A percentile compares a stretch with the other conserved stretches of the same genome.
Conservation (phyloP, 345 rosid genomes). For the Alliaria petiolata region DNA sequence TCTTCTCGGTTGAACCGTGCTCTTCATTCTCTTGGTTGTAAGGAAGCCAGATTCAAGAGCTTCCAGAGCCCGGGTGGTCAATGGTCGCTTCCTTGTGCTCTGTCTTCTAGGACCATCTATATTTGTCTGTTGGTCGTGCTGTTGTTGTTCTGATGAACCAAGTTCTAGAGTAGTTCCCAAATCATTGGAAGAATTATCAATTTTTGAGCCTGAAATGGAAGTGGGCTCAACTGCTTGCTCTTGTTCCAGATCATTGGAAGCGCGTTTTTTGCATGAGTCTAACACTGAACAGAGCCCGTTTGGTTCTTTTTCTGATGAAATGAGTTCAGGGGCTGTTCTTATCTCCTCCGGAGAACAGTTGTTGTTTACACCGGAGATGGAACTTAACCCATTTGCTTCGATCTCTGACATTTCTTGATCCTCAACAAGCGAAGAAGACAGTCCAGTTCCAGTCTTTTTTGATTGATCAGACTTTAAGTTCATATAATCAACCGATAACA, state of each 20-base stretch:
- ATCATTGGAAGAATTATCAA: slow-evolving; percentile 3
- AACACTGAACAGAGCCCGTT: slow-evolving; percentile 11
- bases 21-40: slow-evolving; percentile 36
- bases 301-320: slow-evolving; percentile 25
- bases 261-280: slow-evolving; percentile 9
- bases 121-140: slow-evolving; percentile 10
- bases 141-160: slow-evolving; percentile 23
- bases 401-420: slow-evolving; percentile 23
- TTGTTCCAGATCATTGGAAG: slow-evolving; percentile 4
- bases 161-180: slow-evolving; percentile 8
- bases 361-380: slow-evolving; percentile 1
- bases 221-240: slow-evolving; percentile 21
- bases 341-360: slow-evolving; percentile 15
- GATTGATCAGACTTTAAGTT: slow-evolving; percentile 22
- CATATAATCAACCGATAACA: slow-evolving; percentile 5
- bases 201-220: background rate
- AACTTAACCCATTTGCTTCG: slow-evolving; percentile 13
- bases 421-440: slow-evolving; percentile 32
- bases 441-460: slow-evolving; percentile 20
- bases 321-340: slow-evolving; percentile 13
- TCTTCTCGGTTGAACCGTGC: slow-evolving; percentile 18
- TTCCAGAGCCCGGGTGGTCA: slow-evolving; percentile 64
- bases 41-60: slow-evolving; percentile 57
- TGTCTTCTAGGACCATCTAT: slow-evolving; percentile 48
- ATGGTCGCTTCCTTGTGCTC: slow-evolving; percentile 67